A percentile compares a stretch with the other conserved stretches of the same genome.
phyloP scores from a whole-genome alignment of 495 filamentous ascomycete species.

The Talaromyces borbonicus region DNA sequence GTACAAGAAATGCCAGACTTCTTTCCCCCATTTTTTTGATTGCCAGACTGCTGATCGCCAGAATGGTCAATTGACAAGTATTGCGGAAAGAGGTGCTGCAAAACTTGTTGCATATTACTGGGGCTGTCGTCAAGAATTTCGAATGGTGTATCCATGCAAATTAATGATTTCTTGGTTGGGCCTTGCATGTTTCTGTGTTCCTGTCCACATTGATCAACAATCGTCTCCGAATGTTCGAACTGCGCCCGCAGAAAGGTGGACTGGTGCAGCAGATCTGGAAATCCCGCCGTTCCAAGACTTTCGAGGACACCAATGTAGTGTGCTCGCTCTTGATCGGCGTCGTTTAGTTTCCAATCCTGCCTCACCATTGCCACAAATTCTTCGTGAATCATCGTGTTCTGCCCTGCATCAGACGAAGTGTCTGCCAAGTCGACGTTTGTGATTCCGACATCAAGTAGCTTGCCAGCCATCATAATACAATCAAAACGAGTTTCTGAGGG shows the following conservation, averaged over 20 bases:
- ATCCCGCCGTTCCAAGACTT: background rate
- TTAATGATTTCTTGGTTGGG: background rate
- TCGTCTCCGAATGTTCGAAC: background rate
- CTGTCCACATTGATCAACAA: background rate
- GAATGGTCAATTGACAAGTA: no score
- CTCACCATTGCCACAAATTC: background rate
- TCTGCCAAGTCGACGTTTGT: conserved; percentile 21
- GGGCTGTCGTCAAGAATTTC: background rate
- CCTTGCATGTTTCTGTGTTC: background rate
- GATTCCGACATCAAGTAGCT: conserved; percentile 28
- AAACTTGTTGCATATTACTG: background rate
- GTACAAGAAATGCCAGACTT: background rate
- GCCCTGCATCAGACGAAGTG: background rate
- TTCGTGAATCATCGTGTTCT: background rate
- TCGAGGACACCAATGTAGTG: background rate
- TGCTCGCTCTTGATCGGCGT: background rate
- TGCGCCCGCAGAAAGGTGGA: background rate
- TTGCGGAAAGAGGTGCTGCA: background rate
- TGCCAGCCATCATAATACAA: conserved; percentile 23
- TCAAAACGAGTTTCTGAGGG: conserved; percentile 20
- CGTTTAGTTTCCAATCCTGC: background rate
- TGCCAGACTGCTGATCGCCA: no score
- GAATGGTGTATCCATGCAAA: background rate
- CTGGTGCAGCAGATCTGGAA: background rate
- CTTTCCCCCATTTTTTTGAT: background rate